A percentile compares a stretch with the other conserved stretches of the same genome.
These are phyloP conservation scores for Pleurotus giganteus DNA, from an alignment of 768 basidiomycete species.

Conservation along the genomic window DNA sequence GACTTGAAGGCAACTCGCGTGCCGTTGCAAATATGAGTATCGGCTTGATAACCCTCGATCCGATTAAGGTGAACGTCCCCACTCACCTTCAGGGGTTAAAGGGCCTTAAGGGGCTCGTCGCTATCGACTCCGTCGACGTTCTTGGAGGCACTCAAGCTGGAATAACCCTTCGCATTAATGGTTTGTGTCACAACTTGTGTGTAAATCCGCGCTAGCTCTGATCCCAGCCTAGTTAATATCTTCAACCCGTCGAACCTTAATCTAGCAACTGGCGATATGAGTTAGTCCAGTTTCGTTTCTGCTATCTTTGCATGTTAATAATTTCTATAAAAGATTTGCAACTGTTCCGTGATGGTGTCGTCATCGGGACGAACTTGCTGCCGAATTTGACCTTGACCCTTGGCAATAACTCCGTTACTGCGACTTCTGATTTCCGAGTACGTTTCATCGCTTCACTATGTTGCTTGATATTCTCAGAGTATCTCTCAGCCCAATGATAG, in stretches of 20 bases:
- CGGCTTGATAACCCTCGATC: constrained; percentile 65
- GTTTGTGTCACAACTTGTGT: constrained; percentile 25
- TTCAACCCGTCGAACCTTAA: constrained; percentile 68
- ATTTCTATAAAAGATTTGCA: constrained; percentile 43
- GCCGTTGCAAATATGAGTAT: constrained; percentile 61
- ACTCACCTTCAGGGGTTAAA: constrained; percentile 57
- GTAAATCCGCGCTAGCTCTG: not conserved
- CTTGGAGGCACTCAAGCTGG: constrained; percentile 58
- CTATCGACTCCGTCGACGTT: constrained; percentile 62
- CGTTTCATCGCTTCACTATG: not conserved
- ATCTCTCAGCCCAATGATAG: constrained; percentile 52
- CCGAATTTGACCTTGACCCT: constrained; percentile 56
- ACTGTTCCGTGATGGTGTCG: constrained; percentile 46
- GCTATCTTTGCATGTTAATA: not conserved
- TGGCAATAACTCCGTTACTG: constrained; percentile 57
- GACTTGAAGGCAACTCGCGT: constrained; percentile 55
- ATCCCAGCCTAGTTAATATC: constrained; percentile 45
- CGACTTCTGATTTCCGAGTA: constrained; percentile 52
- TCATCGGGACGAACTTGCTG: constrained; percentile 60
- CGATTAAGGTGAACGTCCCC: constrained; percentile 70
- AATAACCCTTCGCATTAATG: constrained; percentile 57
- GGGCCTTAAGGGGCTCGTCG: constrained; percentile 55
- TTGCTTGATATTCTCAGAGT: constrained; percentile 9
- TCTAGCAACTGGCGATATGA: constrained; percentile 58
- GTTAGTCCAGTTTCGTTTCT: constrained; percentile 31